phyloP scores from a whole-genome alignment of 164 flowering plant species.

The Magnolia changhungtana region DNA sequence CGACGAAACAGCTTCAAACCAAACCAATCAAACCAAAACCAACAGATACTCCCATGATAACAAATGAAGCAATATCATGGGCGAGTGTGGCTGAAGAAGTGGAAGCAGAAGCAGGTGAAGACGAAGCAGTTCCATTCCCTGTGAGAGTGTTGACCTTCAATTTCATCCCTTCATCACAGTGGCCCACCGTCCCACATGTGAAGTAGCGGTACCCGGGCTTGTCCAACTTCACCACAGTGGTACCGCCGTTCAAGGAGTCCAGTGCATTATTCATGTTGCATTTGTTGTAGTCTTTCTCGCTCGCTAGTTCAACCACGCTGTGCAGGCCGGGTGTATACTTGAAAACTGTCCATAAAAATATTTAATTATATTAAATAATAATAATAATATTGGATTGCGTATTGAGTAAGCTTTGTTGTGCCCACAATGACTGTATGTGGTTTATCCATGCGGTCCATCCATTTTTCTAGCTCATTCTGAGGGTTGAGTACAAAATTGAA shows the following conservation, averaged over 20 bases:
- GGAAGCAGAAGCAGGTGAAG: slow-evolving; percentile 18
- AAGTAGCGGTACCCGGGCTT: slow-evolving; percentile 65
- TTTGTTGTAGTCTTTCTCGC: slow-evolving; percentile 49
- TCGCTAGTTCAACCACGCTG: slow-evolving; percentile 55
- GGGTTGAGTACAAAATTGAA: no score
- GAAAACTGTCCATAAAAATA: slow-evolving; percentile 39
- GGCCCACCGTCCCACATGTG: slow-evolving; percentile 64
- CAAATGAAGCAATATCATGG: slow-evolving; percentile 3
- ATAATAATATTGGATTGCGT: no score
- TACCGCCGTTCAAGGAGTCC: slow-evolving; percentile 51
- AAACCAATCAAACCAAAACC: not conserved
- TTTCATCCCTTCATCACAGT: slow-evolving; percentile 72
- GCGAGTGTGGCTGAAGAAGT: not conserved
- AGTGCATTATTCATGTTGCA: slow-evolving; percentile 43
- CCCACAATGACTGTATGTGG: no score
- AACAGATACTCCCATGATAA: not conserved
- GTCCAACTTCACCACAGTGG: slow-evolving; percentile 43
- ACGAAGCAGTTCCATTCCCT: slow-evolving; percentile 18
- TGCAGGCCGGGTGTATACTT: slow-evolving; percentile 63
- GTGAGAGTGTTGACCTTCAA: slow-evolving; percentile 46
- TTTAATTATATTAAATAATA: no score
- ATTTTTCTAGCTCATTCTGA: no score
- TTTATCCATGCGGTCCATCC: no score
- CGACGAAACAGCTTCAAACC: not conserved
- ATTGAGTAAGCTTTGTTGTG: no score